Evolutionary conservation across 2,329 filamentous ascomycete species (phyloP), one percentile per base, ranked within the genome.

Genomic region (Phialophora tarda): DNA sequence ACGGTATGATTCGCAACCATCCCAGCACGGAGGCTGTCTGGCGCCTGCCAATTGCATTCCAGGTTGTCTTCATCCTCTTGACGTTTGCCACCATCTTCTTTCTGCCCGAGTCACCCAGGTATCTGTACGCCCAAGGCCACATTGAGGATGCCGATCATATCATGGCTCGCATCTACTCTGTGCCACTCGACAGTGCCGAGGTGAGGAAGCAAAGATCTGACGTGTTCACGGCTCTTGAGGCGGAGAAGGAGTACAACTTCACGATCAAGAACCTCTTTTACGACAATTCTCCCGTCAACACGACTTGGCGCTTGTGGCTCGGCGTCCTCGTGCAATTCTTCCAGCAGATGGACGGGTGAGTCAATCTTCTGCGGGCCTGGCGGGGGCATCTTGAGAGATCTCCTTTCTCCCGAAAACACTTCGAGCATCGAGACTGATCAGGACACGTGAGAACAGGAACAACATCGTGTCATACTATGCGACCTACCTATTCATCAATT

Each of bases 31-130:
- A 58, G 28, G 64, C 61, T 17, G 64, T 66, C 4, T 77, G 76
- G 76, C 77, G 82, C 12, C 82, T 83, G 67, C 82, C 82, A 0
- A 79, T 83, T 53, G 80, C 81, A 2, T 82, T 84, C 73, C 82
- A 83, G 67, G 73, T 77, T 30, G 71, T 81, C 48, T 82, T 82
- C 65, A 79, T 76, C 7, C 59, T 82, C 28, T 72, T 82, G 55
- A 71, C 78, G 47, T 69, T 72, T 28, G 61, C 73, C 32, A 64
- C 70, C 51, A 79, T 82, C 71, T 72, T 77, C 32, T 75, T 73
- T 59, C 71, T 80, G 11, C 78, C 77, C 0, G 78, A 80, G 62
- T 77, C 75, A 3, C 78, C 77, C 6, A 72, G 78, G 14, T 69
- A 64, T 28, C 67, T 69, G 1, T 66, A 66, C 24, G 64, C 64